A percentile compares a stretch with the other conserved stretches of the same genome.
These are phyloP conservation scores for Tulasnella sp. DNA, from an alignment of 768 basidiomycete genomes.

Conservation along the genomic window DNA sequence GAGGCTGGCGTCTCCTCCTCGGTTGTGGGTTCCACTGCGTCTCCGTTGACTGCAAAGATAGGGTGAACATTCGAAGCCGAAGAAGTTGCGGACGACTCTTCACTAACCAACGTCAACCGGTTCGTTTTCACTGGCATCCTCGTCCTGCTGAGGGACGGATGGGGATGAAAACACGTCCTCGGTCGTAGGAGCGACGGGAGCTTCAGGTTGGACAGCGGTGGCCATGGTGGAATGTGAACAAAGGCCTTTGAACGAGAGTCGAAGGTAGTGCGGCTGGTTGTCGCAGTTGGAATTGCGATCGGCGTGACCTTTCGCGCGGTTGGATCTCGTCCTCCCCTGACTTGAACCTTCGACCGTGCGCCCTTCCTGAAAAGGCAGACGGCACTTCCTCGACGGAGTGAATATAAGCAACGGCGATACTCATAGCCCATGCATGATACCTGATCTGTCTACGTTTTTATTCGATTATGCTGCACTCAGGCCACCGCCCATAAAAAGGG, in stretches of 20 bases:
- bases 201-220: not conserved
- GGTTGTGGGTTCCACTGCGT: not conserved
- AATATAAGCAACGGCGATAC: not conserved
- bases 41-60: not conserved
- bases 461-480: too few species aligned
- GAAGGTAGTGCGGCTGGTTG: not conserved
- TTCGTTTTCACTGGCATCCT: not conserved
- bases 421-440: too few species aligned
- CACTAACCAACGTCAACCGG: not conserved
- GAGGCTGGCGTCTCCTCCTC: not conserved
- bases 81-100: not conserved
- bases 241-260: not conserved
- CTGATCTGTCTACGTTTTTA: too few species aligned
- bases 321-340: not conserved
- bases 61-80: not conserved
- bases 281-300: not conserved
- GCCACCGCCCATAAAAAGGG: too few species aligned
- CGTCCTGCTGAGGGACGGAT: not conserved
- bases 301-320: not conserved
- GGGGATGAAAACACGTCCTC: not conserved
- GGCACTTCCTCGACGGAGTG: not conserved
- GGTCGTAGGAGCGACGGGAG: not conserved
- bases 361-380: not conserved
- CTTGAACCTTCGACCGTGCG: not conserved
- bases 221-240: not conserved